Evolutionary conservation across 306 rosid species (phyloP).

Genomic region (Cicer yamashitae): DNA sequence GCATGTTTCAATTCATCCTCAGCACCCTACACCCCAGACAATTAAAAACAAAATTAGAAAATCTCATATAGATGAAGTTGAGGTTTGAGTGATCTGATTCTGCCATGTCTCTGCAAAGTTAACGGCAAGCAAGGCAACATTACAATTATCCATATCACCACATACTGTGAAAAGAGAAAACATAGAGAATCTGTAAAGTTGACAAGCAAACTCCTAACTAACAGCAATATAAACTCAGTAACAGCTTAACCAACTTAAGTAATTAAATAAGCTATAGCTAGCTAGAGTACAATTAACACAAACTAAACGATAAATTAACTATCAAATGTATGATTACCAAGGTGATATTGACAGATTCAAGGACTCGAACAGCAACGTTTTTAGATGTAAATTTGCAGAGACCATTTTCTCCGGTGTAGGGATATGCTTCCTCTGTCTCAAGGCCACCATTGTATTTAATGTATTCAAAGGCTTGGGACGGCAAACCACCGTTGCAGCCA

Average conservation of each 20-base stretch:
- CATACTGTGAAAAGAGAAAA: background rate
- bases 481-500: constrained; percentile 91
- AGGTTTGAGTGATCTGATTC: constrained; percentile 29
- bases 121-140: background rate
- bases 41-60: constrained; percentile 20
- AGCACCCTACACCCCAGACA: constrained; percentile 68
- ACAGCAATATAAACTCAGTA: background rate
- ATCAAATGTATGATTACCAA: constrained; percentile 55
- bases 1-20: constrained; percentile 94
- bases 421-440: constrained; percentile 85
- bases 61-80: background rate
- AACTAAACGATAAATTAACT: constrained; percentile 26
- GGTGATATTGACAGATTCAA: constrained; percentile 78
- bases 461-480: constrained; percentile 98
- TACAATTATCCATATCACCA: constrained; percentile 1
- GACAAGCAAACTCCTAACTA: background rate
- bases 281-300: background rate
- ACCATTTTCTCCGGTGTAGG: constrained; percentile 66
- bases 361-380: constrained; percentile 73
- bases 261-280: background rate
- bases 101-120: constrained; percentile 30
- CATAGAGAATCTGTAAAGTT: background rate
- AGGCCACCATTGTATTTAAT: constrained; percentile 92
- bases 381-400: constrained; percentile 66
- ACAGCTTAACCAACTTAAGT: background rate